These are phyloP conservation scores for Kurtzmaniella natalensis DNA, from an alignment of 1,139 yeast genomes.

Conservation along the genomic window DNA sequence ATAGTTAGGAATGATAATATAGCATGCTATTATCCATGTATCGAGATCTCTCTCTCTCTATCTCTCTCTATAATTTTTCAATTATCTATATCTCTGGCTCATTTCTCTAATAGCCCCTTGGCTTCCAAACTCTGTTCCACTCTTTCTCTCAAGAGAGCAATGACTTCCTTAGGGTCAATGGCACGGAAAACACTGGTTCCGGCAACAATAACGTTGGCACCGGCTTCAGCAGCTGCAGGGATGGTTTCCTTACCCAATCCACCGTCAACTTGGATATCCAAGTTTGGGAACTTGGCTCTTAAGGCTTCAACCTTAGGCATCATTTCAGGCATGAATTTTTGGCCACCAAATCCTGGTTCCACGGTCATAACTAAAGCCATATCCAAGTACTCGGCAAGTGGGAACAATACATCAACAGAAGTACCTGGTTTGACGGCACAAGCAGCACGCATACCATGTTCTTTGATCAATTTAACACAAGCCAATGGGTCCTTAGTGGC, in stretches of 20 bases:
- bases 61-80: background rate
- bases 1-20: no score
- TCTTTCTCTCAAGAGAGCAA: constrained; percentile 57
- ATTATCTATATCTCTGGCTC: background rate
- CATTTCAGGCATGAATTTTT: constrained; percentile 91
- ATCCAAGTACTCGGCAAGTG: constrained; percentile 73
- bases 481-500: constrained; percentile 78
- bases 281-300: constrained; percentile 67
- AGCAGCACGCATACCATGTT: constrained; percentile 87
- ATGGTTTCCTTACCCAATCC: constrained; percentile 87
- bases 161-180: constrained; percentile 68
- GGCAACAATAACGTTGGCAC: constrained; percentile 97
- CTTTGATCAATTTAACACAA: constrained; percentile 70
- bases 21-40: background rate
- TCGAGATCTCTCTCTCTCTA: no score
- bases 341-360: constrained; percentile 99
- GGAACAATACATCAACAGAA: constrained; percentile 77
- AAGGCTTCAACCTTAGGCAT: constrained; percentile 88
- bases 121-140: constrained; percentile 40
- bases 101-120: constrained; percentile 20
- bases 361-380: constrained; percentile 97
- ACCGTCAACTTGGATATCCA: constrained; percentile 95
- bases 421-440: constrained; percentile 95
- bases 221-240: constrained; percentile 83
- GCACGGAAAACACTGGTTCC: constrained; percentile 94